These are phyloP conservation scores for Chytriomyces sp. DNA, from an alignment of 192 early-diverging fungal genomes.

Conservation along the genomic window DNA sequence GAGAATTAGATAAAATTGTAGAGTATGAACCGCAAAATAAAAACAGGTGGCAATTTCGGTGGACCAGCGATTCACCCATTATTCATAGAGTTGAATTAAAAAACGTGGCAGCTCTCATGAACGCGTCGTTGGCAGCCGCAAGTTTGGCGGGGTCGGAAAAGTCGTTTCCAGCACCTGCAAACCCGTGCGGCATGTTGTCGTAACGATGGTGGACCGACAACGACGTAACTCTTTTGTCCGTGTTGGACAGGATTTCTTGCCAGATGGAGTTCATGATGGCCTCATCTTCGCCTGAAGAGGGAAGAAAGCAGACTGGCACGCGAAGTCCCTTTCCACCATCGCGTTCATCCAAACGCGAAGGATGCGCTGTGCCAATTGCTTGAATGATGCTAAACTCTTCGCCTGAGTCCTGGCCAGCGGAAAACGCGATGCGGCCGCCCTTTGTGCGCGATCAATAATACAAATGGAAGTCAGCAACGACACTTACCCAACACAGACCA, in stretches of 20 bases:
- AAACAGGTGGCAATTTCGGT: too few species aligned
- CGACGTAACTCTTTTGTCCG: neutral
- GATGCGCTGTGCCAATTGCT: slow-evolving; percentile 49
- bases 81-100: slow-evolving; percentile 2
- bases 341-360: slow-evolving; percentile 45
- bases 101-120: neutral
- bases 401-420: neutral
- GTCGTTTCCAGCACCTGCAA: neutral
- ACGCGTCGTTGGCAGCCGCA: neutral
- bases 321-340: slow-evolving; percentile 8
- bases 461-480: neutral
- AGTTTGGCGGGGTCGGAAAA: neutral
- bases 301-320: neutral
- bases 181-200: slow-evolving; percentile 18
- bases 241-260: neutral
- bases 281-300: slow-evolving; percentile 9
- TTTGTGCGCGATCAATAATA: neutral
- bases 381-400: neutral
- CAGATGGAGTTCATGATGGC: slow-evolving; percentile 8
- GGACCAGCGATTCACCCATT: too few species aligned
- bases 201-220: slow-evolving; percentile 6
- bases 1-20: too few species aligned
- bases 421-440: too few species aligned
- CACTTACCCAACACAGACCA: slow-evolving; percentile 21
- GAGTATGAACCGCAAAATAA: too few species aligned